Base-by-base conservation (phyloP, 352 stramenopile genomes). In the Globisporangium carolinianum region DNA sequence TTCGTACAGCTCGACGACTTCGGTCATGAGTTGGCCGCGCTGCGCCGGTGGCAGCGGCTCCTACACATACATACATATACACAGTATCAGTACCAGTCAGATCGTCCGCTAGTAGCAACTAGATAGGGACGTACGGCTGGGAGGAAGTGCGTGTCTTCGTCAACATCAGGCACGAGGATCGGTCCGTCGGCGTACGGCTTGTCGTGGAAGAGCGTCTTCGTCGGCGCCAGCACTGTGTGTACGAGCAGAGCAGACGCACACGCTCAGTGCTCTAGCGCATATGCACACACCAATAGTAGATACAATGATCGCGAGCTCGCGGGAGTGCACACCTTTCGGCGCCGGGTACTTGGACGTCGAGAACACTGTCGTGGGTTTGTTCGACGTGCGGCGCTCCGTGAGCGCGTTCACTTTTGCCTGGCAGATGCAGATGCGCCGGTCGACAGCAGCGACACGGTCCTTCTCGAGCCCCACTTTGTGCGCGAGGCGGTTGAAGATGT, bases 281-380 rank as follows among this genome's bases (percentile, higher is more conserved):
- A 39, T 12, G 41, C 9, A 50, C 46, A n/a, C 32, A 12, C 42
- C 48, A 11, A 15, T 4, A 32, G 24, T 3, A 32, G 24, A 32
- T 32, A 3, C 24, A 32, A 32, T 32, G 24, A 32, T 32, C 24
- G 24, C 24, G 14, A 39, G 3, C 46, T 0, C 7, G 18, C 15
- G 46, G 4, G 14, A 18, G 38, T 11, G 10, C 47, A 35, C 35
- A 72, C 69, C 69, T 66, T 87, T 85, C 10, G 85, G 85, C 4
- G 85, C 83, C 9, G 85, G 85, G 64, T 91, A 94, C 62, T 89
- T 91, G 58, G 85, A 91, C 35, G 85, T 94, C 32, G 83, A 93
- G 67, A 93, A 94, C n/a, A 94, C 81, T 8, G 85, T 94, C 39
- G 85, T 94, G 46, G 85, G 82, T 54, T 93, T 94, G 68, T 89